Evolutionary conservation across 352 stramenopile species (phyloP), one percentile per base, ranked within the genome.

Genomic region (Aphanomyces astaci): DNA sequence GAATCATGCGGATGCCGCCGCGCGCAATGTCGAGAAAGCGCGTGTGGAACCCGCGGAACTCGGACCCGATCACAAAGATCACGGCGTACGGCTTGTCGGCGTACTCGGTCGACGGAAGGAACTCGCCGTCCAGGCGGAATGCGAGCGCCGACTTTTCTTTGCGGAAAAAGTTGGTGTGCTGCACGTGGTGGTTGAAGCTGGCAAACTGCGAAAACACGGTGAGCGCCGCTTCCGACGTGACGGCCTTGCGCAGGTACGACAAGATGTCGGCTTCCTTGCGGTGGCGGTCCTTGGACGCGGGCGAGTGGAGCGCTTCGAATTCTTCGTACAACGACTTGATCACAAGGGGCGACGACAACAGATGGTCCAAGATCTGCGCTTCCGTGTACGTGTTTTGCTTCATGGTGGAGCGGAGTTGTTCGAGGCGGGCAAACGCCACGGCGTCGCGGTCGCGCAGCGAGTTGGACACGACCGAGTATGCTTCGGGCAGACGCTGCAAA

Each of bases 11-110:
- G 3, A 94, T 70, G 53, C 85, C 85, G 63, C 85, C 85, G 33
- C 85, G 83, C 27, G 85, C 73, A 78, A 94, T 92, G 70, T 94
- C 85, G 32, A 81, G 79, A 74, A 94, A 94, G 13, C 85, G 85
- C 57, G 90, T 84, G 76, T 94, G 85, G 72, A 94, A 94, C 46
- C 84, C 84, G 74, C 88, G 97, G 82, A 99, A 99, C 32, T 96
- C 89, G 66, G 94, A 86, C 4, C 96, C 96, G 76, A 98, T 96
- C 64, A 95, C 94, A 76, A 98, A 98, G 76, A 99, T 97, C 15
- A 99, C 86, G 15, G 95, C 96, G 74, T 95, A 99, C 13, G 96
- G 97, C 11, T 86, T 84, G 66, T 98, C 89, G n/a, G 75, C 88
- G 31, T 93, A 57, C 27, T 68, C 39, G 10, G 84, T 90, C 51